A percentile compares a stretch with the other conserved stretches of the same genome.
phyloP scores from a whole-genome alignment of 257 asterid species.

The Rubia yunnanensis region DNA sequence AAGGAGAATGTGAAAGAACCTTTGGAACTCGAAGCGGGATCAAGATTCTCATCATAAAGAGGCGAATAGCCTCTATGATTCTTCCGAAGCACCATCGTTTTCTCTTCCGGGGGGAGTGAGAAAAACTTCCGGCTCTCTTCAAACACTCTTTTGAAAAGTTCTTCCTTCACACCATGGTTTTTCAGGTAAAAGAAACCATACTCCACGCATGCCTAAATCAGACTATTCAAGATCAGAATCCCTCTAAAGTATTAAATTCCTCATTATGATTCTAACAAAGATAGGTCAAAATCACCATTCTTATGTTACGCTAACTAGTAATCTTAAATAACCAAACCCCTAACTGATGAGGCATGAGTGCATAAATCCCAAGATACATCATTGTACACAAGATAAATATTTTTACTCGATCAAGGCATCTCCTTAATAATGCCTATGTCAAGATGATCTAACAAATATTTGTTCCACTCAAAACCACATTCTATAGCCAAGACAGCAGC shows the following conservation, averaged over 20 bases:
- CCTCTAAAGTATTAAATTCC: background rate
- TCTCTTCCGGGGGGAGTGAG: constrained; percentile 35
- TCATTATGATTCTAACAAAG: background rate
- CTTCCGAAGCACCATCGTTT: constrained; percentile 29
- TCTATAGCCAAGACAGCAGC: background rate
- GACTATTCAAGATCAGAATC: background rate
- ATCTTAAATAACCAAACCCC: too few relatives aligned
- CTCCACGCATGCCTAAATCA: constrained; percentile 38
- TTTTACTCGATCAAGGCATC: background rate
- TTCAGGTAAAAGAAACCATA: constrained; percentile 54
- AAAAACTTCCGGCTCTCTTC: constrained; percentile 33
- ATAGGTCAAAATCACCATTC: background rate
- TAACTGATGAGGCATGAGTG: background rate
- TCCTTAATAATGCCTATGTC: background rate
- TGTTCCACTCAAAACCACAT: background rate
- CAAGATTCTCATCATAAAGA: constrained; percentile 45
- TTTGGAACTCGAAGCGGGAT: constrained; percentile 28
- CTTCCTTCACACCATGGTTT: constrained; percentile 49
- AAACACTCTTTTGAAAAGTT: constrained; percentile 26
- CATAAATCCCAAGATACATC: background rate
- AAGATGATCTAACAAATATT: background rate
- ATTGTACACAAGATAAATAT: background rate
- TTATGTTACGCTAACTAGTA: background rate
- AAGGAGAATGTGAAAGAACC: constrained; percentile 18
- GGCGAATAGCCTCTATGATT: constrained; percentile 45